phyloP scores from a whole-genome alignment of 2,329 filamentous ascomycete species.

The Colletotrichum sp. region DNA sequence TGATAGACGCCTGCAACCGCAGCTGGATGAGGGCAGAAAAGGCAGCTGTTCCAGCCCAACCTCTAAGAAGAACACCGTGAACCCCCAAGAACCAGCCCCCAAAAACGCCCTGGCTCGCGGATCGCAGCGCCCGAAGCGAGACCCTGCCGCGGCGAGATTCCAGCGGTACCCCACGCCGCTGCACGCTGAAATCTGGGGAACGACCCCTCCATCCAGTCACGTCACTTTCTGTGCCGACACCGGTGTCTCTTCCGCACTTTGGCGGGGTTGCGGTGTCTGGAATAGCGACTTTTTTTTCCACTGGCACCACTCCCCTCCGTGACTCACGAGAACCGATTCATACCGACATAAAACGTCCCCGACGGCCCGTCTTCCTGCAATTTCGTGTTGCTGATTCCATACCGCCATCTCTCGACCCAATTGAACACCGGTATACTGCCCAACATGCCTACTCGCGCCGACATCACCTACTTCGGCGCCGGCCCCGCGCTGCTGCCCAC shows the following conservation, averaged over 20 bases:
- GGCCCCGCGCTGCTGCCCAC: slow-evolving; percentile 89
- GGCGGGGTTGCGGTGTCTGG: slow-evolving; percentile 19
- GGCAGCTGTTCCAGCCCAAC: neutral
- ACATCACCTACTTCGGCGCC: slow-evolving; percentile 87
- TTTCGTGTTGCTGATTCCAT: neutral
- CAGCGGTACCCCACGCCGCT: slow-evolving; percentile 13
- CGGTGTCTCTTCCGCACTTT: slow-evolving; percentile 13
- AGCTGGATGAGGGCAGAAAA: neutral
- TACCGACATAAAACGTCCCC: neutral
- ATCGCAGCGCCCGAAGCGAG: neutral
- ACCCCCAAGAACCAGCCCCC: neutral
- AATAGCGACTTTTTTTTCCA: slow-evolving; percentile 16
- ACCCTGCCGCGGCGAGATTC: neutral
- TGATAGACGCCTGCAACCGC: neutral
- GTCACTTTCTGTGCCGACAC: slow-evolving; percentile 17
- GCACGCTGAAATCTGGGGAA: slow-evolving; percentile 6
- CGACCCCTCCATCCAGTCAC: slow-evolving; percentile 20
- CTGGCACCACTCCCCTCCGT: neutral
- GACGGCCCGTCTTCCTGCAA: neutral
- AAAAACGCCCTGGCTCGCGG: neutral
- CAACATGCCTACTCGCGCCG: slow-evolving; percentile 72
- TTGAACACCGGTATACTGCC: neutral
- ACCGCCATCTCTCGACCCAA: neutral
- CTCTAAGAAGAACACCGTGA: neutral
- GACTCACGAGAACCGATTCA: slow-evolving; percentile 8